Evolutionary conservation across 1,284 basidiomycete species (phyloP).

Genomic region (Ceratobasidium sp.): DNA sequence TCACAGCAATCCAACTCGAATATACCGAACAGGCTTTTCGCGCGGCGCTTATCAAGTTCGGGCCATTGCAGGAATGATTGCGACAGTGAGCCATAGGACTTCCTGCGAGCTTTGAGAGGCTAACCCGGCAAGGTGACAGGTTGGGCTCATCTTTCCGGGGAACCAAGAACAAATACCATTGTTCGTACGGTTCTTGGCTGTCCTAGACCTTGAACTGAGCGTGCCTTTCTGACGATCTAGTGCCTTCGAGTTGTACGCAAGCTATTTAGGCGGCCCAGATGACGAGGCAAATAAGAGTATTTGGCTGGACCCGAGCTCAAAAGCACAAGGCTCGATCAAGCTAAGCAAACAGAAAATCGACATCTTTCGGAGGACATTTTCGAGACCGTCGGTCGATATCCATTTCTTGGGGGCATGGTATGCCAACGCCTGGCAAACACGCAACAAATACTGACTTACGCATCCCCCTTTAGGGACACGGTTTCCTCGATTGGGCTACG

Average conservation of each 20-base stretch:
- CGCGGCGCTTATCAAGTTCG: conserved; percentile 64
- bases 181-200: conserved; percentile 46
- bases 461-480: conserved; percentile 58
- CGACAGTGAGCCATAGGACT: conserved; percentile 53
- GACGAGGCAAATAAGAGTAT: neutral
- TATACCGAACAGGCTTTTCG: conserved; percentile 59
- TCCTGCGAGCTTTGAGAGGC: no score
- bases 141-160: conserved; percentile 56
- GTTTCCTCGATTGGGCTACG: conserved; percentile 59
- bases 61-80: conserved; percentile 61
- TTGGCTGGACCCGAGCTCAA: neutral
- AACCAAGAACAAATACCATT: conserved; percentile 59
- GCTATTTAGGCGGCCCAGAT: neutral
- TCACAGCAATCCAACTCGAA: no score
- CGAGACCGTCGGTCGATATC: conserved; percentile 53
- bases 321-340: conserved; percentile 6
- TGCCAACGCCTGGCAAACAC: neutral
- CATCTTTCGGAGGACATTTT: conserved; percentile 60
- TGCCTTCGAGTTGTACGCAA: neutral
- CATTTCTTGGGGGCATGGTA: conserved; percentile 61
- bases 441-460: neutral
- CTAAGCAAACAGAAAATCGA: conserved; percentile 32
- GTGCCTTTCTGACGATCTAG: neutral
- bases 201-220: neutral
- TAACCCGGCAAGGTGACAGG: conserved; percentile 48